Evolutionary conservation across 2,329 filamentous ascomycete genomes (phyloP), one percentile per base, ranked within the genome.

Genomic region (Emericellopsis cladophorae): DNA sequence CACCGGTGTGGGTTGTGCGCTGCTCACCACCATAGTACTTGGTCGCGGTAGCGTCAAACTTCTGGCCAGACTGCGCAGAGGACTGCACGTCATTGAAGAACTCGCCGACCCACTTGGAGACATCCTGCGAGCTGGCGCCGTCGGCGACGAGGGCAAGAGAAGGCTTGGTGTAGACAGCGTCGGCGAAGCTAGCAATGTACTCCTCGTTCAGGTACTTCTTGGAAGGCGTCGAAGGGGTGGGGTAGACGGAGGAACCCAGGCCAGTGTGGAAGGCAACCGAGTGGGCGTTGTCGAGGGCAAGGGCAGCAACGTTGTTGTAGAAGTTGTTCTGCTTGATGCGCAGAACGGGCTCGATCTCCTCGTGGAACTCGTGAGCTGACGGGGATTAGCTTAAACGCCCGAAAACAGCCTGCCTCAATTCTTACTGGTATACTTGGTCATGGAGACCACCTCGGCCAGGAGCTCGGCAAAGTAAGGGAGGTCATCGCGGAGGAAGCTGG

Each of bases 391-490:
- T 10, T 12, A 3, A 12, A 29, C 8, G 26, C 8, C 26, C 26
- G 9, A 29, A 9, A 12, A 12, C 9, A 14, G 8, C n/a, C 32
- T 6, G 8, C 32, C 18, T 21, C 8, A 29, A 41, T 18, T 51
- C 77, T 66, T 66, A 84, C 79, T 72, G 49, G 80, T 79, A 64
- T 86, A 98, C 68, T 87, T 92, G 53, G 90, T 94, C 66, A 85
- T 71, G 46, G 82, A 80, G 56, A 92, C 74, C 54, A 95, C 84
- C 72, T 98, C 93, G 57, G 83, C 87, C 52, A 98, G 76, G 50
- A 98, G 75, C 72, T 98, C 92, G 56, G 88, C 79, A 64, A 95
- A 98, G 77, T 96, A 98, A 52, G 92, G 92, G 51, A 98, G 79
- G 62, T 98, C 89, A 61, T 92, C 81, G 60, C 87, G 81, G 51